Percentiles rank a stretch among this genome's conserved stretches.
phyloP scores from a whole-genome alignment of 257 asterid genomes.

The Fraxinus excelsior region DNA sequence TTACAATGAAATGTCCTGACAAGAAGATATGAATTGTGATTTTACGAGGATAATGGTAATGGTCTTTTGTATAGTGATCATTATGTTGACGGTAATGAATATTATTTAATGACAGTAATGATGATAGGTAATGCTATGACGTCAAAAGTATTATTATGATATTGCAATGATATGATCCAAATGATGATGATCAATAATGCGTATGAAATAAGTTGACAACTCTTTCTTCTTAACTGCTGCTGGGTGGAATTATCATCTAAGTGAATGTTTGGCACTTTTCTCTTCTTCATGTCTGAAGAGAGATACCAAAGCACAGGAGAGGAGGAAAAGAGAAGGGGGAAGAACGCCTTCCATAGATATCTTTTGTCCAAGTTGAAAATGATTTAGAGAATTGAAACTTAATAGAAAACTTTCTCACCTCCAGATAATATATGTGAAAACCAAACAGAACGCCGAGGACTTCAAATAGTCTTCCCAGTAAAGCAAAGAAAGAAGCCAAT shows the following conservation, averaged over 20 bases:
- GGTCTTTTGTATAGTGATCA: neutral
- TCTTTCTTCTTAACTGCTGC: neutral
- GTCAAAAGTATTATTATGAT: neutral
- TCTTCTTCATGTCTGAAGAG: neutral
- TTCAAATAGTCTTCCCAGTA: slow-evolving; percentile 79
- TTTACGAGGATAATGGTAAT: neutral
- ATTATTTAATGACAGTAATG: neutral
- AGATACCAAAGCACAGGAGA: neutral
- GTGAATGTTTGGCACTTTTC: neutral
- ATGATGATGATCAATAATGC: neutral
- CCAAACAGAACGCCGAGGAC: slow-evolving; percentile 61
- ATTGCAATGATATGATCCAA: neutral
- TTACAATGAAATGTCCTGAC: neutral
- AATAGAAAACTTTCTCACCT: slow-evolving; percentile 46
- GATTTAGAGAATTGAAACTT: slow-evolving; percentile 5
- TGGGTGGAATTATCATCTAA: too few species aligned
- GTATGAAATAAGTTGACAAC: neutral
- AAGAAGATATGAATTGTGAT: neutral
- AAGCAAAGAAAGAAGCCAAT: slow-evolving; percentile 60
- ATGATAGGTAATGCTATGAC: neutral
- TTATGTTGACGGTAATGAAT: neutral
- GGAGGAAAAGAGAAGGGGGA: neutral
- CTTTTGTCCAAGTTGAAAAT: slow-evolving; percentile 12
- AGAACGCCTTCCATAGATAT: slow-evolving; percentile 4
- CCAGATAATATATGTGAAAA: slow-evolving; percentile 55